Conservation (phyloP, 164 flowering plant species). For the Malania oleifera region DNA sequence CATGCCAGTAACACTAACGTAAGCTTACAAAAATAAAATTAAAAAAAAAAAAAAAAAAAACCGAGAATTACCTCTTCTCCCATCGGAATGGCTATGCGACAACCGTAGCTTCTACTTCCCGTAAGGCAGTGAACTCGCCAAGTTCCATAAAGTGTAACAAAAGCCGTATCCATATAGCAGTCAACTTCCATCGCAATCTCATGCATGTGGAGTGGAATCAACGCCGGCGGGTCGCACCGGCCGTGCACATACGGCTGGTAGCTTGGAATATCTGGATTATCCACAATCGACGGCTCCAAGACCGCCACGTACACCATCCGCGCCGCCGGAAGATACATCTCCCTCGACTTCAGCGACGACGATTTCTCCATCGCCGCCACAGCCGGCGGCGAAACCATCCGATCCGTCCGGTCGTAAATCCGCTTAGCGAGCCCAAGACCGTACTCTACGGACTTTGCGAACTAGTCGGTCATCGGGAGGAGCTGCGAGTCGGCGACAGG, state of each 20-base stretch:
- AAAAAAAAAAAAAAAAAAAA: not conserved
- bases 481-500: too few species aligned
- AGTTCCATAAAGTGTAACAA: conserved; percentile 49
- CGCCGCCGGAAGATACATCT: conserved; percentile 46
- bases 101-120: conserved; percentile 65
- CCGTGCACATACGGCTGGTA: conserved; percentile 97
- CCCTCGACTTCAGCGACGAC: too few species aligned
- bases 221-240: conserved; percentile 80
- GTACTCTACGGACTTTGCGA: conserved; percentile 64
- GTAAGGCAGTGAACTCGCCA: conserved; percentile 94
- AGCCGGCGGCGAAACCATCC: conserved; percentile 62
- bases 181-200: conserved; percentile 45
- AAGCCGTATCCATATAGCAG: conserved; percentile 59
- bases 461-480: conserved; percentile 58
- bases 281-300: conserved; percentile 68
- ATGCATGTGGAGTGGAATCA: conserved; percentile 90
- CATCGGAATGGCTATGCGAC: conserved; percentile 77
- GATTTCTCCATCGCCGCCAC: conserved; percentile 50
- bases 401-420: conserved; percentile 70
- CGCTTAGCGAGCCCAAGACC: conserved; percentile 76
- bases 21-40: not conserved
- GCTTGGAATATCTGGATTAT: conserved; percentile 92
- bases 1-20: too few species aligned
- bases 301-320: conserved; percentile 88
- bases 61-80: conserved; percentile 59